Conservation (phyloP, 179 eudicot species). For the Pouteria campechiana region DNA sequence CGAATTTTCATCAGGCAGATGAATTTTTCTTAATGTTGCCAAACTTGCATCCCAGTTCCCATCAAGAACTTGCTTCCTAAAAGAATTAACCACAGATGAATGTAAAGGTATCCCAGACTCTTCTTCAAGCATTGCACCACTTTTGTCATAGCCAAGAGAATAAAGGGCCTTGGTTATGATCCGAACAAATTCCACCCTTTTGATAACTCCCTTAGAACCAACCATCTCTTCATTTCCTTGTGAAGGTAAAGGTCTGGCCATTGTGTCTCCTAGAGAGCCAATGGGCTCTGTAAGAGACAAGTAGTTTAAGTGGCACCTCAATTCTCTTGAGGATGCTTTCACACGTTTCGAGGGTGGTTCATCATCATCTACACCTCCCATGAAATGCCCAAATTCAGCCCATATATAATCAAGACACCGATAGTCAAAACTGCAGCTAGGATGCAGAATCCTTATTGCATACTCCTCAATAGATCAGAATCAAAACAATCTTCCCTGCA, state of each 20-base stretch:
- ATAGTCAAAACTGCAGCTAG: too few species aligned
- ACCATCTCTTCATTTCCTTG: conserved; percentile 48
- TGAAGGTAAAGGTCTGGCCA: conserved; percentile 49
- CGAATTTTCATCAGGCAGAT: conserved; percentile 25
- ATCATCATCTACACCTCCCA: conserved; percentile 70
- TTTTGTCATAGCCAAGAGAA: conserved; percentile 49
- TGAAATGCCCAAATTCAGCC: conserved; percentile 68
- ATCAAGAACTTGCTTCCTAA: conserved; percentile 39
- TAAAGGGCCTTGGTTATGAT: conserved; percentile 43
- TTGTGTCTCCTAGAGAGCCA: conserved; percentile 27
- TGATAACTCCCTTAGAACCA: conserved; percentile 46
- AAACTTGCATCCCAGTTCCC: conserved; percentile 54
- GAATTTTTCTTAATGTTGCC: conserved; percentile 26
- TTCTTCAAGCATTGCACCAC: conserved; percentile 38
- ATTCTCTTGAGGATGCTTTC: conserved; percentile 43
- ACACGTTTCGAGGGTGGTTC: conserved; percentile 75
- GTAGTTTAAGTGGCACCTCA: conserved; percentile 24
- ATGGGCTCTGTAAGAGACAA: conserved; percentile 22
- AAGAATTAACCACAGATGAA: conserved; percentile 25
- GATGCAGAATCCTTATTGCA: too few species aligned
- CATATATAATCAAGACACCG: conserved; percentile 34
- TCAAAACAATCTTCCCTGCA: too few species aligned
- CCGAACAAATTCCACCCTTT: conserved; percentile 35
- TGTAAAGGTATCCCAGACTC: conserved; percentile 43
- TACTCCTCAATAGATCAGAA: too few species aligned